A percentile compares a stretch with the other conserved stretches of the same genome.
phyloP scores from a whole-genome alignment of 345 rosid species.

The Lepidium sativum region DNA sequence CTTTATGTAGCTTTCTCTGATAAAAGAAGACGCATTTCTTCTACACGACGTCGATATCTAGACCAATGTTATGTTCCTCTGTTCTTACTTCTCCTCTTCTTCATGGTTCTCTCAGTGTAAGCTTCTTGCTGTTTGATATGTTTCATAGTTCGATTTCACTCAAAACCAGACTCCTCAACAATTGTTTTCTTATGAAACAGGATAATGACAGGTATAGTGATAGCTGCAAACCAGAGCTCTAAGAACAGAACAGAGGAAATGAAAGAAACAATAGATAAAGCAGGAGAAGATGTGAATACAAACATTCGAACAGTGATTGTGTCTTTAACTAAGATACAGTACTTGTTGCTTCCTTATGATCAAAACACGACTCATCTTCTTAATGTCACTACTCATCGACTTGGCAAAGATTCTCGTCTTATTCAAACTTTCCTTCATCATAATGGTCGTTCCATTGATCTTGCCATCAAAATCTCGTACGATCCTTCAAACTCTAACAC shows the following conservation, averaged over 20 bases:
- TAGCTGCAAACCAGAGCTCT: slow-evolving; percentile 36
- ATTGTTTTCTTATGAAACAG: slow-evolving; percentile 16
- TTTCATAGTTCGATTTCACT: no score
- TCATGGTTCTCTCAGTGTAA: slow-evolving; percentile 53
- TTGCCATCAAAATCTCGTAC: slow-evolving; percentile 41
- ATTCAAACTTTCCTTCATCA: slow-evolving; percentile 34
- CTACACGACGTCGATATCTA: background rate
- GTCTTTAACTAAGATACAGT: slow-evolving; percentile 33
- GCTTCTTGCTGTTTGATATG: background rate
- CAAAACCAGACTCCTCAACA: no score
- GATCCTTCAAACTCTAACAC: background rate
- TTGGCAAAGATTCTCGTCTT: slow-evolving; percentile 32
- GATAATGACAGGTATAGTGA: slow-evolving; percentile 32
- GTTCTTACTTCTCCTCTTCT: slow-evolving; percentile 33
- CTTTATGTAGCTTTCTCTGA: slow-evolving; percentile 27
- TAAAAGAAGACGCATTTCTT: slow-evolving; percentile 9
- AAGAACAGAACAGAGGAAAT: slow-evolving; percentile 33
- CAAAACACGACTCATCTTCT: slow-evolving; percentile 25
- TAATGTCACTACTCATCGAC: slow-evolving; percentile 34
- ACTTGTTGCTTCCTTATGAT: slow-evolving; percentile 43
- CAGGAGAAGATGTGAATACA: slow-evolving; percentile 31
- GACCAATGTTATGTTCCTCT: slow-evolving; percentile 23
- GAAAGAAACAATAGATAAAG: slow-evolving; percentile 33
- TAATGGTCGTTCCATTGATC: slow-evolving; percentile 33
- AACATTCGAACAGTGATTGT: slow-evolving; percentile 29